phyloP scores from a whole-genome alignment of 2,329 filamentous ascomycete species.

The Alternaria triticina region DNA sequence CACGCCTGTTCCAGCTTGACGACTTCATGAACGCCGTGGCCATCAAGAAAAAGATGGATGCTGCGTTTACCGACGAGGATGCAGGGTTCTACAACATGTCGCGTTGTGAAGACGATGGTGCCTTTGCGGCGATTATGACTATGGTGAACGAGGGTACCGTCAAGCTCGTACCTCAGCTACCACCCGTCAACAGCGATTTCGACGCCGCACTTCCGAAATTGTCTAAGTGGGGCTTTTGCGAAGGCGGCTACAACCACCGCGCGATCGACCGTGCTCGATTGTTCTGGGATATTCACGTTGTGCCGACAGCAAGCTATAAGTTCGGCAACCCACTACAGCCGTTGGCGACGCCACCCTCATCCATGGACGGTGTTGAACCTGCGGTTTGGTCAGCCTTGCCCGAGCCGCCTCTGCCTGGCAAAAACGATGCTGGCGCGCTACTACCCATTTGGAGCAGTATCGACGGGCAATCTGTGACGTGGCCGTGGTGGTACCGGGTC shows the following conservation, averaged over 20 bases:
- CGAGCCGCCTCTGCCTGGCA: slow-evolving; percentile 37
- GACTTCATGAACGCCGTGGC: slow-evolving; percentile 59
- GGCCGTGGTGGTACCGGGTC: slow-evolving; percentile 68
- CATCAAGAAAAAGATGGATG: slow-evolving; percentile 68
- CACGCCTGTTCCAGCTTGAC: slow-evolving; percentile 57
- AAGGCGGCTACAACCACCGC: slow-evolving; percentile 73
- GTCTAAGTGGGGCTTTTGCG: slow-evolving; percentile 71
- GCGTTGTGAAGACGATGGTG: slow-evolving; percentile 66
- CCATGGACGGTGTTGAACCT: slow-evolving; percentile 6
- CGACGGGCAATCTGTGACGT: slow-evolving; percentile 62
- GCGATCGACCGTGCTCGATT: slow-evolving; percentile 70
- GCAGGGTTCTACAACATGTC: slow-evolving; percentile 54
- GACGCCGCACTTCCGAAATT: slow-evolving; percentile 50
- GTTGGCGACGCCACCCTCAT: slow-evolving; percentile 42
- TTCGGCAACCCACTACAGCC: slow-evolving; percentile 61
- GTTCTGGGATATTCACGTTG: slow-evolving; percentile 67
- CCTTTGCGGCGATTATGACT: slow-evolving; percentile 71
- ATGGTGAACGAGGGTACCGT: slow-evolving; percentile 67
- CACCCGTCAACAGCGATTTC: slow-evolving; percentile 61
- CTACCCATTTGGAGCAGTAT: slow-evolving; percentile 77
- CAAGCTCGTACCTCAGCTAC: slow-evolving; percentile 59
- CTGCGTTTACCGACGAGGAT: slow-evolving; percentile 52
- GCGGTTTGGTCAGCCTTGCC: slow-evolving; percentile 28
- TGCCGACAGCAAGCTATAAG: slow-evolving; percentile 65
- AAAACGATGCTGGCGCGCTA: slow-evolving; percentile 50